Evolutionary conservation across 805 yeast species (phyloP).

Genomic region (Candida peoriensis): DNA sequence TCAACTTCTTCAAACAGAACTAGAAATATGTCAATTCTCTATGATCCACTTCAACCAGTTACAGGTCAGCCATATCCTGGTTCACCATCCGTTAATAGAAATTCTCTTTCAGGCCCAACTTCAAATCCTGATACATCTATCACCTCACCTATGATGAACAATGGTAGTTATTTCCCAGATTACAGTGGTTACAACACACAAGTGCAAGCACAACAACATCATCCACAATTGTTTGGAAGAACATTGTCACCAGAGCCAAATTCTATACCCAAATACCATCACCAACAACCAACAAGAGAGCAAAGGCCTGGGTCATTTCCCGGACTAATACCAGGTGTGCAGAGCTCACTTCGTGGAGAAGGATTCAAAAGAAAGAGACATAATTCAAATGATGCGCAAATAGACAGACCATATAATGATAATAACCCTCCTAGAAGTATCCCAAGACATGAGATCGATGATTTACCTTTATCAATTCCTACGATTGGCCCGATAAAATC

Average conservation of each 20-base stretch:
- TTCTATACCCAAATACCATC: slow-evolving; percentile 5
- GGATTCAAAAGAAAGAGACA: slow-evolving; percentile 18
- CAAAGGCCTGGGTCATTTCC: slow-evolving; percentile 23
- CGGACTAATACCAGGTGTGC: slow-evolving; percentile 15
- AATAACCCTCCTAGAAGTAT: slow-evolving; percentile 22
- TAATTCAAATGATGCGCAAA: slow-evolving; percentile 15
- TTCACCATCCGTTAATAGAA: slow-evolving; percentile 9
- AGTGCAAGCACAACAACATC: slow-evolving; percentile 7
- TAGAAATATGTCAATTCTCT: slow-evolving; percentile 22
- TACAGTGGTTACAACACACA: slow-evolving; percentile 9
- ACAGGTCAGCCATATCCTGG: slow-evolving; percentile 4
- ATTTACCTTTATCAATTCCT: slow-evolving; percentile 1
- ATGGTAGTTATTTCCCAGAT: slow-evolving; percentile 19
- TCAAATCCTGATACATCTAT: slow-evolving; percentile 7
- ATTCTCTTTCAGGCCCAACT: slow-evolving; percentile 16
- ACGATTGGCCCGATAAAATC: too few species aligned
- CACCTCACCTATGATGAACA: slow-evolving; percentile 5
- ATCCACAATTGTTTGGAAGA: too few species aligned
- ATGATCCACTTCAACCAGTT: slow-evolving; percentile 23
- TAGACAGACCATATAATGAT: slow-evolving; percentile 2
- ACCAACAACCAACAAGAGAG: slow-evolving; percentile 10
- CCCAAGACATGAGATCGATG: slow-evolving; percentile 9
- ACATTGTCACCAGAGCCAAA: slow-evolving; percentile 15
- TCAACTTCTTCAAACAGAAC: slow-evolving; percentile 19
- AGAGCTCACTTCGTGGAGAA: slow-evolving; percentile 12